Base-by-base conservation (phyloP, 495 filamentous ascomycete species). In the Poronia punctata region DNA sequence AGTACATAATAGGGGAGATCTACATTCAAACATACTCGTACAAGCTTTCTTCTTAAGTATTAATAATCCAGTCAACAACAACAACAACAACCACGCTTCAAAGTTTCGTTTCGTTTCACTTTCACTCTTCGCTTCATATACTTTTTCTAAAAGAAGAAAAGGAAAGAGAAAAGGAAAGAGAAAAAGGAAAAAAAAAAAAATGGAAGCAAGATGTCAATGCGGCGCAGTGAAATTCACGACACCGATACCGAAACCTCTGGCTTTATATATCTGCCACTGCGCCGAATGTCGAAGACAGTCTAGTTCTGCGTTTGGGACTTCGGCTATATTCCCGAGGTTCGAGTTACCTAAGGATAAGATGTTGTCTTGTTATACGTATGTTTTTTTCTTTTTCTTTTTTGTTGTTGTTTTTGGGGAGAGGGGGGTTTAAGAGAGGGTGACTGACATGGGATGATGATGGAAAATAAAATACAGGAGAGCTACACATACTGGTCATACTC, bases 191-290 rank as follows among this genome's bases (percentile, higher is more conserved):
- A 24, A 4, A 37, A 25, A 26, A 9, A 10, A 24, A 9, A 72
- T 75, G 76, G 65, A 80, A 42, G 79, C 64, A 9, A 66, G 65
- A 22, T 83, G 80, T 46, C 74, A 81, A 61, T 84, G 81, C 58
- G 72, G 75, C n/a, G 55, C 68, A 11, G 67, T 84, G 17, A 39
- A 47, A 39, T 84, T 84, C 61, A 74, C 67, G 45, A 80, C 80
- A 22, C 76, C 81, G 32, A 55, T 69, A 2, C 48, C 56, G 12
- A 61, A 70, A 38, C 77, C 78, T 1, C 65, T 80, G 17, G 70
- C 68, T 1, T 53, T 83, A 11, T 83, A 81, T 51, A 75, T 82
- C 53, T 85, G 81, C 61, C 81, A 85, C 62, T 85, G 81, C 57
- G 56, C 65, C 25, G 71, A 81, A 47, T 85, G 81, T 57, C 76